phyloP scores from a whole-genome alignment of 106 monocot genomes.

The Dendrobium officinale region DNA sequence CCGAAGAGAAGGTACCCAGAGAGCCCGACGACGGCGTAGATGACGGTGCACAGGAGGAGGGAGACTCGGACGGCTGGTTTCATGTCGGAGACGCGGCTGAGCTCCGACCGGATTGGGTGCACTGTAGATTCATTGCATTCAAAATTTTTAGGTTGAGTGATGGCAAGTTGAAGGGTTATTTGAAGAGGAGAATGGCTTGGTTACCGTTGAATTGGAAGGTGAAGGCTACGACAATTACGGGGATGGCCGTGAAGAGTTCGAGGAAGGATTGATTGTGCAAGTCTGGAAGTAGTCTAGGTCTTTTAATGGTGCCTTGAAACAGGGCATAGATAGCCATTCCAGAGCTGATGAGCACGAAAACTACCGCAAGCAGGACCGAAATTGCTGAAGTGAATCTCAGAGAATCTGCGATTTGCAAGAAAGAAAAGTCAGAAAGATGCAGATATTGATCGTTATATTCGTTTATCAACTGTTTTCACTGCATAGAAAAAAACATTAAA shows the following conservation, averaged over 20 bases:
- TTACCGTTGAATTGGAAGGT: slow-evolving; percentile 92
- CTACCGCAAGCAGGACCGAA: slow-evolving; percentile 61
- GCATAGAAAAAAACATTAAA: too few relatives aligned
- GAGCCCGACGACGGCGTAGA: slow-evolving; percentile 60
- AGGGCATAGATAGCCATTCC: slow-evolving; percentile 51
- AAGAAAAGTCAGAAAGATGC: too few relatives aligned
- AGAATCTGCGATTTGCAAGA: slow-evolving; percentile 35
- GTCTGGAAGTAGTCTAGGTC: slow-evolving; percentile 47
- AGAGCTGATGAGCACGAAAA: slow-evolving; percentile 54
- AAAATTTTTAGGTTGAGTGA: background rate
- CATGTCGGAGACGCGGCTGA: slow-evolving; percentile 59
- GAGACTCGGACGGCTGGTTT: slow-evolving; percentile 57
- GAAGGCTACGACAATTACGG: slow-evolving; percentile 76
- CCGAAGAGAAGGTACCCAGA: slow-evolving; percentile 82
- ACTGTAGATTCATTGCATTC: slow-evolving; percentile 24
- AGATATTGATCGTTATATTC: too few relatives aligned
- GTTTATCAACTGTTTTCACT: too few relatives aligned
- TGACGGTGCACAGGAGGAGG: slow-evolving; percentile 53
- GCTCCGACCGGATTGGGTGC: slow-evolving; percentile 65
- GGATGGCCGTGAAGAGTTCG: slow-evolving; percentile 71
- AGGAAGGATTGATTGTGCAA: slow-evolving; percentile 23
- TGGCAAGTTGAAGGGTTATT: background rate
- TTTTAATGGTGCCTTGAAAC: slow-evolving; percentile 27
- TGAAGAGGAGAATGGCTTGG: background rate
- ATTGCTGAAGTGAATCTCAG: slow-evolving; percentile 60